phyloP scores from a whole-genome alignment of 768 basidiomycete species.

The Tylopilus subfusipes region DNA sequence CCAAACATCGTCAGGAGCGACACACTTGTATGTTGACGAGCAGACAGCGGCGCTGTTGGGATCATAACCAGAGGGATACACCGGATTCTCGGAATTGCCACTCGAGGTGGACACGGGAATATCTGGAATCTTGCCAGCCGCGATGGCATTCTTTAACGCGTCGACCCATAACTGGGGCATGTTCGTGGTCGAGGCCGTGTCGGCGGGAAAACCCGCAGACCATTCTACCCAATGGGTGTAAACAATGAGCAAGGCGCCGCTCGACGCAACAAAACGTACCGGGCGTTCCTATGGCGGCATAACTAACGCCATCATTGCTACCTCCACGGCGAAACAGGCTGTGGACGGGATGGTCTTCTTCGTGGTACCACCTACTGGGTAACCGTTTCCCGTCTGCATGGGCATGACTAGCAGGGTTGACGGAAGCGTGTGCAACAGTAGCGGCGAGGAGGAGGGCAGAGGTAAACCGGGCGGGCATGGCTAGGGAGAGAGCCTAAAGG shows the following conservation, averaged over 20 bases:
- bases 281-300: constrained; percentile 56
- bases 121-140: constrained; percentile 69
- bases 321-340: constrained; percentile 56
- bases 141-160: constrained; percentile 63
- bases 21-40: constrained; percentile 73
- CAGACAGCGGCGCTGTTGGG: constrained; percentile 56
- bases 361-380: constrained; percentile 57
- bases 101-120: constrained; percentile 52
- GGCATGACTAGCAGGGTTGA: constrained; percentile 16
- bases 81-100: constrained; percentile 29
- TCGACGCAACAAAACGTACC: constrained; percentile 36
- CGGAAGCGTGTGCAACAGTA: constrained; percentile 18
- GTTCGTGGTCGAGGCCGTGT: constrained; percentile 43
- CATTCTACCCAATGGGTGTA: constrained; percentile 44
- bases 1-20: constrained; percentile 60
- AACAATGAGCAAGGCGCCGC: not conserved
- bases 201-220: constrained; percentile 55
- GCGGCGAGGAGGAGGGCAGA: constrained; percentile 27
- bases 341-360: constrained; percentile 55
- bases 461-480: constrained; percentile 26
- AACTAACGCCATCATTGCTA: constrained; percentile 43
- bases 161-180: constrained; percentile 71
- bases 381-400: constrained; percentile 20
- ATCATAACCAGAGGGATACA: constrained; percentile 38
- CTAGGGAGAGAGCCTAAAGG: constrained; percentile 33